Base-by-base conservation (phyloP, 2,329 filamentous ascomycete genomes). In the Penicillium palitans region DNA sequence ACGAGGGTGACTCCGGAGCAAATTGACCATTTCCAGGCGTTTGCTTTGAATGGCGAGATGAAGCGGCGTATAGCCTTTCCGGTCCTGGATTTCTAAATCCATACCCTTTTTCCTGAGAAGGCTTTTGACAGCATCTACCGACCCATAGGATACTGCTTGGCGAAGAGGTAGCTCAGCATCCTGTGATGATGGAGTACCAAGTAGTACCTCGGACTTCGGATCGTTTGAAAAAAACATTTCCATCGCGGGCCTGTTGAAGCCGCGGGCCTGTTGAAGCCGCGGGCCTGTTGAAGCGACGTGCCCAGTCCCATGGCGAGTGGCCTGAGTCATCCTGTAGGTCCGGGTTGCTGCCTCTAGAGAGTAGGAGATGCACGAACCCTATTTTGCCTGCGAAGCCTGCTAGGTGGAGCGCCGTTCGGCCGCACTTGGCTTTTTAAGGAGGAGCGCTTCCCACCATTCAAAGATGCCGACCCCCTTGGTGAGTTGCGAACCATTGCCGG, bases 111-210 rank as follows among this genome's bases (percentile, higher is more conserved):
- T 33, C 13, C 35, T n/a, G 13, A 58, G 46, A 49, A 58, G 46
- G 9, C 47, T 40, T 10, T 33, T 29, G 15, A 58, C 17, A 58
- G 39, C 41, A 10, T 40, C 56, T 39, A 50, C 21, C 1, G 56
- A 58, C 10, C 56, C 33, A 29, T 58, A 8, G 35, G 51, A 17
- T 3, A 58, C 46, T 29, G 41, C 33, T 55, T 55, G 19, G 19
- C 54, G 35, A 25, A 58, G 46, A 1, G 51, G 46, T 21, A 51
- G 56, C 51, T 50, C 9, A 41, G 19, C 42, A 8, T 41, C 21
- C 35, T 47, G 7, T 52, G n/a, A 40, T 47, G 2, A 42, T 41
- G 24, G 10, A 21, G 37, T 24, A 10, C 48, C 17, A 41, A 51
- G 48, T 41, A 51, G 41, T 24, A 51, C 3, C 7, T 51, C 15